A percentile compares a stretch with the other conserved stretches of the same genome.
These are phyloP conservation scores for Eucalyptus polyanthemos DNA, from an alignment of 345 rosid genomes.

Conservation along the genomic window DNA sequence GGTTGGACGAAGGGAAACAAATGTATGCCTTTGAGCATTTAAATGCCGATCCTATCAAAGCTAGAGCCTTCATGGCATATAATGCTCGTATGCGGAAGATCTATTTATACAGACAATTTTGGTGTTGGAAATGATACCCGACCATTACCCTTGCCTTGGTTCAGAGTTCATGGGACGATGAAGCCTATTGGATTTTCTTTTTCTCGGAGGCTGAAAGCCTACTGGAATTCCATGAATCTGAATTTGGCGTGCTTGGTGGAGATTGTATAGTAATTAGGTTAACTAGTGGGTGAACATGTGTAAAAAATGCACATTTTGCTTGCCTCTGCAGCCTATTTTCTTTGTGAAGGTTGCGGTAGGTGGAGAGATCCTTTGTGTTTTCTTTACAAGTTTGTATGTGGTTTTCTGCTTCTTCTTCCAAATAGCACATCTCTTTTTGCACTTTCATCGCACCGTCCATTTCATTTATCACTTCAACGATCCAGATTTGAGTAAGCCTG, in stretches of 20 bases:
- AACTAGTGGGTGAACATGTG: background rate
- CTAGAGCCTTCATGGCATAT: constrained; percentile 80
- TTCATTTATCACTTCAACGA: background rate
- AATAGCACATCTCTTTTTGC: background rate
- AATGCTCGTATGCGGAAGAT: constrained; percentile 61
- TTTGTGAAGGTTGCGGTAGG: background rate
- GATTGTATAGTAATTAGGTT: background rate
- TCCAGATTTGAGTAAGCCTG: background rate
- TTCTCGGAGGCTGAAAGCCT: background rate
- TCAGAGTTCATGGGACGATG: background rate
- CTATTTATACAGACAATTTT: constrained; percentile 70
- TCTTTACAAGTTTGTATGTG: background rate
- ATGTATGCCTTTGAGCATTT: constrained; percentile 87
- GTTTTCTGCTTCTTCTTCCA: background rate
- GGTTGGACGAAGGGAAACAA: constrained; percentile 74
- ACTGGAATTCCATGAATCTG: background rate
- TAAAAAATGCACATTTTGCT: background rate
- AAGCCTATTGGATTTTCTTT: constrained; percentile 4
- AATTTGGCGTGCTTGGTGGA: background rate
- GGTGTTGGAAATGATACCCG: constrained; percentile 74
- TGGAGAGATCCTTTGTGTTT: background rate
- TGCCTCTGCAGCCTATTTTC: background rate
- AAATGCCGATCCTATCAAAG: constrained; percentile 78
- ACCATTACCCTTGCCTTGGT: background rate
- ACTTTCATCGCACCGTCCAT: background rate